Evolutionary conservation across 192 early-diverging fungal genomes (phyloP), one percentile per base, ranked within the genome.

Genomic region (Coemansia sp.): DNA sequence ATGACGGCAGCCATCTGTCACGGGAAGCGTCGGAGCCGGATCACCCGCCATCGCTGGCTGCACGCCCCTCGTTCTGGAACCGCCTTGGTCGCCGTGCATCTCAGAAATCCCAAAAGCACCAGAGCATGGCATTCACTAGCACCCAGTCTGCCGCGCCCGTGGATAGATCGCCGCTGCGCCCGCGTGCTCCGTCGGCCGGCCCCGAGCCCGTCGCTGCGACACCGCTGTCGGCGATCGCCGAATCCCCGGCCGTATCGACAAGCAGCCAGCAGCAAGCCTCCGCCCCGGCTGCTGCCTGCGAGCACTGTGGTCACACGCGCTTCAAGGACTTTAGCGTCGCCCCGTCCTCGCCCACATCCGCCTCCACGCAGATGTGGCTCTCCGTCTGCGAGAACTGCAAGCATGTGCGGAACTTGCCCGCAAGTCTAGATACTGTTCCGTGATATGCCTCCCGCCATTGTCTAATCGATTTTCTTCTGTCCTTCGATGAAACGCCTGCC

Each of bases 261-360:
- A 29, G 33, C 40, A 36, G 17, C 10, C 21, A n/a, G 29, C 27
- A 44, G 42, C 29, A 11, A 22, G n/a, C 12, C 48, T 5, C 17
- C 12, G 7, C 34, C 3, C 14, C 5, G n/a, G 41, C 17, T 13
- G 50, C 46, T 3, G 55, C 22, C 3, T 72, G 68, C 38, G 21
- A 31, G 25, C 64, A 60, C 21, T 72, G 68, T 37, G 62, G 62
- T 1, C 57, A 72, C 45, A 17, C 18, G 11, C 23, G 35, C 19
- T 49, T 72, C 19, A 55, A 64, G 14, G 56, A 64, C 53, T 72
- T 72, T 60, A 49, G 52, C 2, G 62, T 72, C 13, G 47, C 67
- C 0, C 35, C 46, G 14, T 35, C 58, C 7, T 23, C 33, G 32
- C 23, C 23, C 7, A 29, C 37, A 14, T 1, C 38, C 8, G 9